Conservation (phyloP, 176 grass and related monocot genomes). For the Lolium multiflorum region DNA sequence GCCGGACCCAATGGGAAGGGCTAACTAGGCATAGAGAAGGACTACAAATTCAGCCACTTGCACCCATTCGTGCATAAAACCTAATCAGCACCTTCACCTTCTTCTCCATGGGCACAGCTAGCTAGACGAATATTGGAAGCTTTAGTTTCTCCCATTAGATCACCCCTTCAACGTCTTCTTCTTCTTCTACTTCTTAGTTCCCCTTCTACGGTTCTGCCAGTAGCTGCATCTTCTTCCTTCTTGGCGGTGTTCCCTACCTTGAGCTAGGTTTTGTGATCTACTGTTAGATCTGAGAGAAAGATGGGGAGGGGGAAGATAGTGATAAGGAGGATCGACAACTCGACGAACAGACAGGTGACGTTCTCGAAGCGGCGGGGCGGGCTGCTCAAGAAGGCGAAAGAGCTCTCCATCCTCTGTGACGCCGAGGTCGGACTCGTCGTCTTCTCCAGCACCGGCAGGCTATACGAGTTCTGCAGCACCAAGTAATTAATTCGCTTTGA, state of each 20-base stretch:
- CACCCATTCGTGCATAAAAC: conserved; percentile 43
- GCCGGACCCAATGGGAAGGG: conserved; percentile 2
- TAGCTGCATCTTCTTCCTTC: background rate
- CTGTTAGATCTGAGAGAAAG: conserved; percentile 21
- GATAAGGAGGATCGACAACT: conserved; percentile 80
- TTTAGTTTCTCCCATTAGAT: conserved; percentile 10
- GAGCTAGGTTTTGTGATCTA: conserved; percentile 8
- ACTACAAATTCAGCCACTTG: conserved; percentile 39
- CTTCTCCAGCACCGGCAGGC: conserved; percentile 75
- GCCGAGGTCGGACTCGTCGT: conserved; percentile 72
- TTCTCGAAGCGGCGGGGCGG: conserved; percentile 79
- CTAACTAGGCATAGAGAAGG: conserved; percentile 29
- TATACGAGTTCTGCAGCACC: conserved; percentile 75
- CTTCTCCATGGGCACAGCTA: background rate
- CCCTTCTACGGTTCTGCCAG: background rate
- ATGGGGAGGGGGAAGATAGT: conserved; percentile 77
- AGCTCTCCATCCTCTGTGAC: conserved; percentile 76
- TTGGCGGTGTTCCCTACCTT: conserved; percentile 10
- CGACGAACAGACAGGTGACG: conserved; percentile 77
- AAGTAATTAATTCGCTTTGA: conserved; percentile 42
- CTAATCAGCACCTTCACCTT: conserved; percentile 40
- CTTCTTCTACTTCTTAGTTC: conserved; percentile 10
- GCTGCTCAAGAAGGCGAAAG: conserved; percentile 78
- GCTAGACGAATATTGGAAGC: conserved; percentile 35
- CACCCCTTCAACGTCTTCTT: background rate